Conservation (phyloP, 1,139 yeast species). For the Suhomyces bokatorum region DNA sequence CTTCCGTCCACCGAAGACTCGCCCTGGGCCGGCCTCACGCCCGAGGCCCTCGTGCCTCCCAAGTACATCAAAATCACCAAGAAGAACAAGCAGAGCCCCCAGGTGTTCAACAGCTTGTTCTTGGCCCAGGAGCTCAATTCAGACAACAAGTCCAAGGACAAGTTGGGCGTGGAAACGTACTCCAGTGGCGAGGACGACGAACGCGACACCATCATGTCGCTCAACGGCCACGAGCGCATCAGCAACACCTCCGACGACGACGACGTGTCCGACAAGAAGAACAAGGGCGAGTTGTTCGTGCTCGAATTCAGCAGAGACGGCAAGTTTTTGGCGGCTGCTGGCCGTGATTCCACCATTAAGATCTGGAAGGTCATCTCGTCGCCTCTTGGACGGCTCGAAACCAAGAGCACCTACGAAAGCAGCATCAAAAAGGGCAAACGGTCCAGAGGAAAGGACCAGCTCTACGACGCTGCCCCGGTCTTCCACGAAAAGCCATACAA, state of each 20-base stretch:
- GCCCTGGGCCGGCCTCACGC: conserved; percentile 36
- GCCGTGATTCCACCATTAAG: conserved; percentile 65
- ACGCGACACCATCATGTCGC: neutral
- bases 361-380: conserved; percentile 82
- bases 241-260: conserved; percentile 4
- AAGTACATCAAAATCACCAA: conserved; percentile 52
- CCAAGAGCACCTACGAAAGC: conserved; percentile 18
- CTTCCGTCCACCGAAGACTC: conserved; percentile 17
- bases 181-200: conserved; percentile 10
- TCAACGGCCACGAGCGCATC: neutral
- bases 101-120: conserved; percentile 57
- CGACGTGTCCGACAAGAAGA: conserved; percentile 12
- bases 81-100: conserved; percentile 46
- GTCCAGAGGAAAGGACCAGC: conserved; percentile 9
- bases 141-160: conserved; percentile 1
- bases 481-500: conserved; percentile 70
- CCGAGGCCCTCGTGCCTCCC: conserved; percentile 49
- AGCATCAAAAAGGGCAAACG: conserved; percentile 14
- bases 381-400: conserved; percentile 58
- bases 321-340: conserved; percentile 79
- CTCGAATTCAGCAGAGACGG: conserved; percentile 80
- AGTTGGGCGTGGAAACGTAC: neutral
- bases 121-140: conserved; percentile 74
- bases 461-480: conserved; percentile 65
- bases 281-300: conserved; percentile 60